phyloP scores from a whole-genome alignment of 768 basidiomycete species.

The Leccinum longicurvipes region DNA sequence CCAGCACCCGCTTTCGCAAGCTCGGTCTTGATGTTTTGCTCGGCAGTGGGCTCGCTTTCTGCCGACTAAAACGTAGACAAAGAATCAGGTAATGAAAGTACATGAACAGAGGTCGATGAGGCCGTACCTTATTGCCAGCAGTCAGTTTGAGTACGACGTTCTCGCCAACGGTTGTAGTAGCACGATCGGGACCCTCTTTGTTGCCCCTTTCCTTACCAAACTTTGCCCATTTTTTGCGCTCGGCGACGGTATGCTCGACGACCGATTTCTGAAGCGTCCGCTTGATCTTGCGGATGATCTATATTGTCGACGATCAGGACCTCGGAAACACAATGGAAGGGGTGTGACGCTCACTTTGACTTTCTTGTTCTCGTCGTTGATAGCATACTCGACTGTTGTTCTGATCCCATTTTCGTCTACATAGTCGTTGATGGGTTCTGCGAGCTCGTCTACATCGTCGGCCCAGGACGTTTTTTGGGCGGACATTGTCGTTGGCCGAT shows the following conservation, averaged over 20 bases:
- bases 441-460: slow-evolving; percentile 80
- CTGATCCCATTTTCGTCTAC: slow-evolving; percentile 85
- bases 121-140: slow-evolving; percentile 57
- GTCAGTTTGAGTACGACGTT: slow-evolving; percentile 60
- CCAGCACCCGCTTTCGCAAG: slow-evolving; percentile 75
- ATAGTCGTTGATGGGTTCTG: slow-evolving; percentile 57
- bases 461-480: slow-evolving; percentile 76
- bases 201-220: slow-evolving; percentile 91
- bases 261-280: slow-evolving; percentile 85
- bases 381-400: slow-evolving; percentile 74
- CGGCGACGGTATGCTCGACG: slow-evolving; percentile 93
- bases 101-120: background rate
- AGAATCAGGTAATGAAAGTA: background rate
- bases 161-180: slow-evolving; percentile 91
- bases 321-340: background rate
- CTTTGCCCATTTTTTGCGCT: slow-evolving; percentile 89
- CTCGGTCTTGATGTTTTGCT: slow-evolving; percentile 62
- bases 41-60: slow-evolving; percentile 66
- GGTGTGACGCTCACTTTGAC: slow-evolving; percentile 63
- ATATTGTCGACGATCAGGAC: slow-evolving; percentile 1
- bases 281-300: slow-evolving; percentile 87
- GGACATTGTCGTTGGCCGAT: slow-evolving; percentile 17
- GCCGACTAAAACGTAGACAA: slow-evolving; percentile 37
- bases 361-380: slow-evolving; percentile 93
- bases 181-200: slow-evolving; percentile 83